Evolutionary conservation across 352 stramenopile species (phyloP).

Genomic region (Phytophthora pluvialis): DNA sequence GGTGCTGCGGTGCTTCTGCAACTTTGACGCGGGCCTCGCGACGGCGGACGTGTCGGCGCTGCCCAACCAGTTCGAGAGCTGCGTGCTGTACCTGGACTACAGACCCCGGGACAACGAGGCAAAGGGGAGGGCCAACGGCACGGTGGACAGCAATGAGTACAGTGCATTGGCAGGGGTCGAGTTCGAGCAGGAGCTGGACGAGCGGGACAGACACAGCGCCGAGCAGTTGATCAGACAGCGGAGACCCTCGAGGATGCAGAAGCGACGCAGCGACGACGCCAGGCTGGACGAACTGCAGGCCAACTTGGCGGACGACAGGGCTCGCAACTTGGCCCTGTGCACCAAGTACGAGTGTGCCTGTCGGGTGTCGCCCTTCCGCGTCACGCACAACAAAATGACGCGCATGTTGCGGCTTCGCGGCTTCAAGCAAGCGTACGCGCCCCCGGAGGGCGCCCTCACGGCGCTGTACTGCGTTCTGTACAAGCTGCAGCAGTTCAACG

Average conservation of each 20-base stretch:
- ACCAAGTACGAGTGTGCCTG: slow-evolving; percentile 73
- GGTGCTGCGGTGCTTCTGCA: slow-evolving; percentile 81
- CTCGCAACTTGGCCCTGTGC: slow-evolving; percentile 74
- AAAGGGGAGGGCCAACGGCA: slow-evolving; percentile 11
- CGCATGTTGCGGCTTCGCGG: slow-evolving; percentile 64
- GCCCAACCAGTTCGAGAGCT: slow-evolving; percentile 52
- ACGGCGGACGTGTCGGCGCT: slow-evolving; percentile 42
- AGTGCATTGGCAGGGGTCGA: slow-evolving; percentile 26
- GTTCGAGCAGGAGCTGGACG: slow-evolving; percentile 23
- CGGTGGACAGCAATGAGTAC: slow-evolving; percentile 31
- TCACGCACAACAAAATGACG: slow-evolving; percentile 65
- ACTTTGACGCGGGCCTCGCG: slow-evolving; percentile 77
- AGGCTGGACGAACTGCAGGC: slow-evolving; percentile 64
- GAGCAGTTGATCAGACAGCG: slow-evolving; percentile 21
- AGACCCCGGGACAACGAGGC: slow-evolving; percentile 27
- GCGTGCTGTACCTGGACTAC: slow-evolving; percentile 64
- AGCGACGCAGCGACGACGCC: slow-evolving; percentile 22
- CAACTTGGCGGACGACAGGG: slow-evolving; percentile 75
- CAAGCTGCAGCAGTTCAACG: slow-evolving; percentile 74
- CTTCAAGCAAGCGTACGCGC: slow-evolving; percentile 54
- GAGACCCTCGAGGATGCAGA: slow-evolving; percentile 16
- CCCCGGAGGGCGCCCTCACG: slow-evolving; percentile 42
- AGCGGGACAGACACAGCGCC: slow-evolving; percentile 2
- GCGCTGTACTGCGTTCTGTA: slow-evolving; percentile 72
- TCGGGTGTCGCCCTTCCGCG: slow-evolving; percentile 64